Percentiles rank a stretch among this genome's conserved stretches.
phyloP scores from a whole-genome alignment of 2,329 filamentous ascomycete species.

The Pyricularia sp. region DNA sequence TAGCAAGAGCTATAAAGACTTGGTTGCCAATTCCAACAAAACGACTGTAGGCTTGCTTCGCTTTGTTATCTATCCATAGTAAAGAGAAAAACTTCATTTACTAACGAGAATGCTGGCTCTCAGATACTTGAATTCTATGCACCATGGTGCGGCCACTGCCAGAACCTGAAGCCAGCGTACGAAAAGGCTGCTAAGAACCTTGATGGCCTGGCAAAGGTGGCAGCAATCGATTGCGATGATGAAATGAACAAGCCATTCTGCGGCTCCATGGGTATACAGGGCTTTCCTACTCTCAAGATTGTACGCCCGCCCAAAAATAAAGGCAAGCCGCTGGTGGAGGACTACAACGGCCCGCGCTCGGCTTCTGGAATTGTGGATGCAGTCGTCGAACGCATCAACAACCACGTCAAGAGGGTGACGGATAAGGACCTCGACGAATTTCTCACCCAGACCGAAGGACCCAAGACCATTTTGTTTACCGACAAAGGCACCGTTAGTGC shows the following conservation, averaged over 20 bases:
- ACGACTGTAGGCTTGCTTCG: slow-evolving; percentile 55
- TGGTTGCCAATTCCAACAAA: slow-evolving; percentile 82
- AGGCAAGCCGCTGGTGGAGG: slow-evolving; percentile 70
- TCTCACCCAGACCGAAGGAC: slow-evolving; percentile 36
- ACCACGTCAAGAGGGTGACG: slow-evolving; percentile 70
- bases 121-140: slow-evolving; percentile 79
- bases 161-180: slow-evolving; percentile 89
- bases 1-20: slow-evolving; percentile 61
- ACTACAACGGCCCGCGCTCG: slow-evolving; percentile 73
- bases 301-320: slow-evolving; percentile 67
- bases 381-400: slow-evolving; percentile 77
- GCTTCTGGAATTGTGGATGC: slow-evolving; percentile 82
- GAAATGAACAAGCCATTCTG: slow-evolving; percentile 85
- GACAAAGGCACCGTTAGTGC: slow-evolving; percentile 84
- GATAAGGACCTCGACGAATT: slow-evolving; percentile 71
- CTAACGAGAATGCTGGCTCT: not conserved
- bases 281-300: slow-evolving; percentile 93
- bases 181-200: slow-evolving; percentile 87
- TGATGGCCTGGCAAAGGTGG: slow-evolving; percentile 85
- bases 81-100: not conserved
- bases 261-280: slow-evolving; percentile 72
- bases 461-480: slow-evolving; percentile 85
- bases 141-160: slow-evolving; percentile 94
- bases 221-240: slow-evolving; percentile 89
- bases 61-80: not conserved